Evolutionary conservation across 2,329 filamentous ascomycete genomes (phyloP).

Genomic region (Cytospora chrysosperma): DNA sequence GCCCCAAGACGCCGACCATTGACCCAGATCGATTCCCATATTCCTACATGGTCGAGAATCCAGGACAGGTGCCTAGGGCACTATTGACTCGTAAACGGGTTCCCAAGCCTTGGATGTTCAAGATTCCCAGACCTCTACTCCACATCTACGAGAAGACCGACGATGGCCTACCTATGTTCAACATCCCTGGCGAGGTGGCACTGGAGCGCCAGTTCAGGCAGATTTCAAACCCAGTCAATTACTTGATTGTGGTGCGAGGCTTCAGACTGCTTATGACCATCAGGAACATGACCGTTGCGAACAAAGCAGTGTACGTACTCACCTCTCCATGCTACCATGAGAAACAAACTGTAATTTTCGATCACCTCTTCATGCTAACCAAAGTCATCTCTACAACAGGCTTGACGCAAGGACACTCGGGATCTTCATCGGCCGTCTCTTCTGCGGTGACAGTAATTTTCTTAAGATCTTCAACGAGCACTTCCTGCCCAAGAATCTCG

Average conservation of each 20-base stretch:
- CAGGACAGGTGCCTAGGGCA: background rate
- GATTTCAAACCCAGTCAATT: background rate
- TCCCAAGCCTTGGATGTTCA: background rate
- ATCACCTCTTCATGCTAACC: background rate
- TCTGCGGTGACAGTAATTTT: background rate
- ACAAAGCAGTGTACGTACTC: background rate
- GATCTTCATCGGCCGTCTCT: slow-evolving; percentile 6
- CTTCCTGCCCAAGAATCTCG: background rate
- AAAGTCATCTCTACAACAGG: background rate
- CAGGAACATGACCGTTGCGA: slow-evolving; percentile 3
- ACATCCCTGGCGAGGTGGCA: background rate
- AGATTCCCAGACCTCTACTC: background rate
- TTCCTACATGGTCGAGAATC: slow-evolving; percentile 13
- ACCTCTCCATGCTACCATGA: background rate
- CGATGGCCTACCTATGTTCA: background rate
- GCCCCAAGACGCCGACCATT: background rate
- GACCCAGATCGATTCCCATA: background rate
- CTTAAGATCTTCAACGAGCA: background rate
- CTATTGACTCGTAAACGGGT: background rate
- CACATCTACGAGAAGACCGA: too few species aligned
- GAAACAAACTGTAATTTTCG: background rate
- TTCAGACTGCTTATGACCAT: background rate
- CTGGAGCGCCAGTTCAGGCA: slow-evolving; percentile 7
- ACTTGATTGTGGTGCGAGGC: slow-evolving; percentile 3
- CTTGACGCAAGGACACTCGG: background rate